Conservation (phyloP, 805 yeast species). For the Debaryomyces maramus region DNA sequence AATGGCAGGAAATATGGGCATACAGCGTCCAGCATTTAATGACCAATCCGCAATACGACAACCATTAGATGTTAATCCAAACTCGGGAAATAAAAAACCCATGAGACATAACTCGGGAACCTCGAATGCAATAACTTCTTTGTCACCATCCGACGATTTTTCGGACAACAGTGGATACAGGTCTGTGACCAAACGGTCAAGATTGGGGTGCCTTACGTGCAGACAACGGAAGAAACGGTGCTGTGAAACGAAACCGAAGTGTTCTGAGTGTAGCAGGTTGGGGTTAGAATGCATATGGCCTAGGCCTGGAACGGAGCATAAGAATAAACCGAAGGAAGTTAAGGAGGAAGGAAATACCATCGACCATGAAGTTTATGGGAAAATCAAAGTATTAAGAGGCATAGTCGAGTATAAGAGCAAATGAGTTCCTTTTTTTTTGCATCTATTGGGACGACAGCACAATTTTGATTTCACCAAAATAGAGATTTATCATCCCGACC, state of each 20-base stretch:
- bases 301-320: constrained; percentile 63
- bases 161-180: not conserved
- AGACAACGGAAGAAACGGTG: constrained; percentile 77
- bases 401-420: constrained; percentile 49
- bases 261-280: constrained; percentile 67
- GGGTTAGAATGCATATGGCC: constrained; percentile 74
- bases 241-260: constrained; percentile 66
- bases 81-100: too few relatives aligned
- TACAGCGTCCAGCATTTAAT: too few relatives aligned
- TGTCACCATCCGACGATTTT: not conserved
- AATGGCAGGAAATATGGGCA: too few relatives aligned
- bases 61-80: too few relatives aligned
- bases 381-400: constrained; percentile 61
- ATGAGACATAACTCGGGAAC: too few relatives aligned
- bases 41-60: too few relatives aligned
- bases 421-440: too few relatives aligned
- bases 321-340: constrained; percentile 53
- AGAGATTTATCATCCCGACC: too few relatives aligned
- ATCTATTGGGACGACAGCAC: too few relatives aligned
- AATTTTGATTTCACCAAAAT: too few relatives aligned
- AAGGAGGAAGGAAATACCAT: constrained; percentile 52
- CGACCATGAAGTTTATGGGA: constrained; percentile 55
- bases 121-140: too few relatives aligned
- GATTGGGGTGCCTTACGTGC: constrained; percentile 79
- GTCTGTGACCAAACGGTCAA: constrained; percentile 43